Evolutionary conservation across 805 yeast genomes (phyloP).

Genomic region (Candida ulmi): DNA sequence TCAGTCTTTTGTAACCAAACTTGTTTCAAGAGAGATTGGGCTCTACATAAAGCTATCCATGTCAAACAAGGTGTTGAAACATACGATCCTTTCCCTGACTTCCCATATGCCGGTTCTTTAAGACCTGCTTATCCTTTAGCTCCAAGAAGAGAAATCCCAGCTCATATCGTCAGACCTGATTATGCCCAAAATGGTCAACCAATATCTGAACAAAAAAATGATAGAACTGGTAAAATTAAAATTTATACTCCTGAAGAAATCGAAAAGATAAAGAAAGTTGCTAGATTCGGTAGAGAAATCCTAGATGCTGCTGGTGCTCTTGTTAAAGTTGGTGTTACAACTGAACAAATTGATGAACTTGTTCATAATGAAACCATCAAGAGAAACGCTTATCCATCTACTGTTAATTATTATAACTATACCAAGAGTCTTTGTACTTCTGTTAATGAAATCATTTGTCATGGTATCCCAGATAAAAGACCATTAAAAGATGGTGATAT

Average conservation of each 20-base stretch:
- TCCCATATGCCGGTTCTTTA: constrained; percentile 65
- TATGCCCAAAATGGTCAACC: constrained; percentile 82
- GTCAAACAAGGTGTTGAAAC: constrained; percentile 50
- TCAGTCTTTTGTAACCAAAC: constrained; percentile 74
- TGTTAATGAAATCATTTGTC: constrained; percentile 92
- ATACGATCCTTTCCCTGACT: constrained; percentile 85
- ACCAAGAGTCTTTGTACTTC: constrained; percentile 93
- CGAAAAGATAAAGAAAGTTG: constrained; percentile 69
- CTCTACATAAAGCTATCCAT: constrained; percentile 72
- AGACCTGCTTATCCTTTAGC: constrained; percentile 80
- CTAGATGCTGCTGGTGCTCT: constrained; percentile 83
- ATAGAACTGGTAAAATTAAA: constrained; percentile 60
- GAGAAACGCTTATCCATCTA: constrained; percentile 90
- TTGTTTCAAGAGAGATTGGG: constrained; percentile 74
- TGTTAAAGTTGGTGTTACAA: constrained; percentile 81
- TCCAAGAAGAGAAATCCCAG: constrained; percentile 68
- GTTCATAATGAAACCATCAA: constrained; percentile 86
- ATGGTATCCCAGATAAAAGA: constrained; percentile 93
- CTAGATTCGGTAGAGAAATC: constrained; percentile 77
- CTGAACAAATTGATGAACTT: constrained; percentile 83
- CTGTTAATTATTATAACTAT: constrained; percentile 87
- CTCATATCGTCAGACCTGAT: constrained; percentile 69
- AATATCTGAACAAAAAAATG: constrained; percentile 65
- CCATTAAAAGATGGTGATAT: constrained; percentile 91
- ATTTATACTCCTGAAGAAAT: constrained; percentile 63